Conservation (phyloP, 306 rosid species). For the Cicer chorassanicum region DNA sequence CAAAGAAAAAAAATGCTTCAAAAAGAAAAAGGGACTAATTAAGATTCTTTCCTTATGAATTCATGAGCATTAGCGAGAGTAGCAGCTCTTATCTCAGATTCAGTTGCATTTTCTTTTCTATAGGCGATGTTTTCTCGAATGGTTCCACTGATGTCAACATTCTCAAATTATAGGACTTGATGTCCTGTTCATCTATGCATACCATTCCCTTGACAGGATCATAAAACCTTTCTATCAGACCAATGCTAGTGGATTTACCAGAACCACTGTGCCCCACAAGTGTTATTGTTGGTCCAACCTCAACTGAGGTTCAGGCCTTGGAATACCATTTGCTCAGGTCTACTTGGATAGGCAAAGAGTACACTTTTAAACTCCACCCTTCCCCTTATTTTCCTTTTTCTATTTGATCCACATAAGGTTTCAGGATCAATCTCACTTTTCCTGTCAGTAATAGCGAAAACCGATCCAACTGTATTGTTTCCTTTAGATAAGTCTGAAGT, state of each 20-base stretch:
- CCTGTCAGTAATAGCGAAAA: too few relatives aligned
- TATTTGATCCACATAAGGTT: too few relatives aligned
- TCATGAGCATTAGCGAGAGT: constrained; percentile 91
- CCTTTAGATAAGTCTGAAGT: constrained; percentile 84
- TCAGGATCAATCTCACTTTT: too few relatives aligned
- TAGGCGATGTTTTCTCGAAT: constrained; percentile 74
- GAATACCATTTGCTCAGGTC: too few relatives aligned
- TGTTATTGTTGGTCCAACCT: too few relatives aligned
- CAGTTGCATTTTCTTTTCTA: constrained; percentile 70
- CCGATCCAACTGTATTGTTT: too few relatives aligned
- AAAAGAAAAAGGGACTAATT: too few relatives aligned
- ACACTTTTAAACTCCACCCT: too few relatives aligned
- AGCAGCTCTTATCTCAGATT: constrained; percentile 84
- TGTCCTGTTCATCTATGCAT: constrained; percentile 78
- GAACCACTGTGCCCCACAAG: constrained; percentile 77
- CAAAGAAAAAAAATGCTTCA: too few relatives aligned
- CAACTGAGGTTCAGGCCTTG: too few relatives aligned
- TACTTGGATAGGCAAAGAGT: too few relatives aligned
- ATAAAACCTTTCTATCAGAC: constrained; percentile 83
- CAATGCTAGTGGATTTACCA: constrained; percentile 88
- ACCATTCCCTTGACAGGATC: constrained; percentile 73
- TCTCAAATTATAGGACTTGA: constrained; percentile 71
- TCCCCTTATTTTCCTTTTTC: too few relatives aligned
- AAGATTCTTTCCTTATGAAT: constrained; percentile 65
- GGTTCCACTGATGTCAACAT: constrained; percentile 69